phyloP scores from a whole-genome alignment of 179 eudicot species.

The Pouteria campechiana region DNA sequence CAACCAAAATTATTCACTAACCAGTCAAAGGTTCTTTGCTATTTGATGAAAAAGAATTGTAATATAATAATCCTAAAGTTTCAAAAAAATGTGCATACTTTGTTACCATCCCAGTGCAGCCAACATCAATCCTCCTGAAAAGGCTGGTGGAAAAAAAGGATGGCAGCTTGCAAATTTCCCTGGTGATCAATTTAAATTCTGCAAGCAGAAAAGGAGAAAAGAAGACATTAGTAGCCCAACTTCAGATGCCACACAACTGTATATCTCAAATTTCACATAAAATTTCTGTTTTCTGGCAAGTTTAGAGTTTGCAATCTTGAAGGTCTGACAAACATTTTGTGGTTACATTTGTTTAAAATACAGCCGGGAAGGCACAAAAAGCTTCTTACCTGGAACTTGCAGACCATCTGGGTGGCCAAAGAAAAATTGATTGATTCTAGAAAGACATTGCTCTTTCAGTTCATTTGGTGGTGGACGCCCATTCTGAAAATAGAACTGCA shows the following conservation, averaged over 20 bases:
- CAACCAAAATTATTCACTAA: too few species aligned
- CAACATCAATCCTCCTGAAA: conserved; percentile 63
- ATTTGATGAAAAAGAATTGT: neutral
- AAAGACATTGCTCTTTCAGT: conserved; percentile 69
- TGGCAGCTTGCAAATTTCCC: conserved; percentile 91
- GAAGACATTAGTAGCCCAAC: neutral
- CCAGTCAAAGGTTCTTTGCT: neutral
- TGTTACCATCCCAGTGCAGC: conserved; percentile 61
- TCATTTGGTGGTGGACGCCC: conserved; percentile 93
- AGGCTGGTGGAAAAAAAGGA: conserved; percentile 72
- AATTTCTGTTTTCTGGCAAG: too few species aligned
- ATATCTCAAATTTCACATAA: too few species aligned
- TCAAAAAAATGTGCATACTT: conserved; percentile 29
- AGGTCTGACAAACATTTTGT: too few species aligned
- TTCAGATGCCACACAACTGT: too few species aligned
- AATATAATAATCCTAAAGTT: neutral
- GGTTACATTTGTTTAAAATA: too few species aligned
- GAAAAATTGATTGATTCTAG: conserved; percentile 85
- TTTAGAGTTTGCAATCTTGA: too few species aligned
- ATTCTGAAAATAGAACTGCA: conserved; percentile 88
- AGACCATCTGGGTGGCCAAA: conserved; percentile 83
- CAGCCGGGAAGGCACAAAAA: too few species aligned
- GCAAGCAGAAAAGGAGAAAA: conserved; percentile 8
- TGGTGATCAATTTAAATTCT: conserved; percentile 75
- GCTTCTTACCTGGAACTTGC: conserved; percentile 63